A percentile compares a stretch with the other conserved stretches of the same genome.
Evolutionary conservation across 192 early-diverging fungal genomes (phyloP).

Genomic region (Tieghemiomyces parasiticus): DNA sequence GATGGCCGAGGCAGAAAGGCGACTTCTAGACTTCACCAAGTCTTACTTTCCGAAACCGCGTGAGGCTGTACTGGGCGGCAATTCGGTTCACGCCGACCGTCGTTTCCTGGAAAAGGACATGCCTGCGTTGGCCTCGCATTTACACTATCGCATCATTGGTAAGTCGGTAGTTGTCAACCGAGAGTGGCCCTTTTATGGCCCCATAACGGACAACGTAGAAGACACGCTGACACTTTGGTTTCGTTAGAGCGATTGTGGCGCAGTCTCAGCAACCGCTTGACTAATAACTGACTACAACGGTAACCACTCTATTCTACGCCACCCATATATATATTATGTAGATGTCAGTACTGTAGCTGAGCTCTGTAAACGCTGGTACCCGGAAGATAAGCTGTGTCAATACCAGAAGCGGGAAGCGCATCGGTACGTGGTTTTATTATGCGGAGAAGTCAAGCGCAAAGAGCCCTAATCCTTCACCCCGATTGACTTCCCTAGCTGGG

Average conservation of each 20-base stretch:
- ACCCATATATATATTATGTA: too few species aligned
- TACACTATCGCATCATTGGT: slow-evolving; percentile 71
- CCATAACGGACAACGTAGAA: too few species aligned
- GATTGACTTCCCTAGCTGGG: too few species aligned
- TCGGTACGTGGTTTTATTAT: slow-evolving; percentile 17
- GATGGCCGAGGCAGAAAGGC: slow-evolving; percentile 48
- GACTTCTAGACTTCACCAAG: slow-evolving; percentile 61
- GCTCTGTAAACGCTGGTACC: slow-evolving; percentile 65
- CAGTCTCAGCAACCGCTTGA: background rate
- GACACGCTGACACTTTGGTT: too few species aligned
- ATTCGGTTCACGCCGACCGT: slow-evolving; percentile 85
- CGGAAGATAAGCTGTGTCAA: slow-evolving; percentile 32
- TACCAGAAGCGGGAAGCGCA: slow-evolving; percentile 53
- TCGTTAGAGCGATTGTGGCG: background rate
- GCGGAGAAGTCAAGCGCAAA: too few species aligned
- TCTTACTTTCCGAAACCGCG: slow-evolving; percentile 41
- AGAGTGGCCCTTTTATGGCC: too few species aligned
- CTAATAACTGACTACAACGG: background rate
- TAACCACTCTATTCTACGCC: background rate
- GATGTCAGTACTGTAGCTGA: slow-evolving; percentile 93
- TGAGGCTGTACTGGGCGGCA: slow-evolving; percentile 70
- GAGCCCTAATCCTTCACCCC: too few species aligned
- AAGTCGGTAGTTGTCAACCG: too few species aligned
- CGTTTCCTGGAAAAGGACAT: slow-evolving; percentile 70
- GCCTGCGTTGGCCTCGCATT: slow-evolving; percentile 48